phyloP scores from a whole-genome alignment of 495 filamentous ascomycete species.

The Trichocladium uniseriatum region DNA sequence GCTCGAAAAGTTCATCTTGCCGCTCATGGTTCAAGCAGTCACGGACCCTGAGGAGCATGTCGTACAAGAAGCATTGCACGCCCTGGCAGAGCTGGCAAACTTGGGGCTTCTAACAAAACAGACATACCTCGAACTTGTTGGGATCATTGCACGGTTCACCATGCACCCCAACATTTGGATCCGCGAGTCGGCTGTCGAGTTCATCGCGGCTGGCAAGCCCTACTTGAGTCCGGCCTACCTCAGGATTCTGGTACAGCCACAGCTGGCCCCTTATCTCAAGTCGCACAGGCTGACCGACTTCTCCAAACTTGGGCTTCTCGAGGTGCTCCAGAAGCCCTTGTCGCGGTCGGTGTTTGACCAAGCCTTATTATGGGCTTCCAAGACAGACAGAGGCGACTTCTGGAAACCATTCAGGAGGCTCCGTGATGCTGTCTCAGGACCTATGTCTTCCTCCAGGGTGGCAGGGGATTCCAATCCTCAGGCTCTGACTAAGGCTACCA shows the following conservation, averaged over 20 bases:
- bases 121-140: conserved; percentile 78
- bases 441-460: conserved; percentile 29
- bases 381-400: conserved; percentile 68
- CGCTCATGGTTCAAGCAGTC: conserved; percentile 92
- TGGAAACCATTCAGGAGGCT: conserved; percentile 68
- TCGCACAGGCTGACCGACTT: conserved; percentile 49
- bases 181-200: conserved; percentile 73
- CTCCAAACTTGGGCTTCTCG: conserved; percentile 65
- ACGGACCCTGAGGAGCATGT: conserved; percentile 95
- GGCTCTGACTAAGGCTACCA: conserved; percentile 41
- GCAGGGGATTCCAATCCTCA: conserved; percentile 25
- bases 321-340: conserved; percentile 76
- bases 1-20: conserved; percentile 91
- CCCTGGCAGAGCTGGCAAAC: conserved; percentile 80
- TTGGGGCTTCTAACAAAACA: conserved; percentile 78
- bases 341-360: conserved; percentile 72
- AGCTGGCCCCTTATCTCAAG: conserved; percentile 77
- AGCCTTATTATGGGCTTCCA: conserved; percentile 76
- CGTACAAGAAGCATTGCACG: conserved; percentile 79
- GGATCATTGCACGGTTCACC: conserved; percentile 70
- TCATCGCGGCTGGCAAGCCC: conserved; percentile 65
- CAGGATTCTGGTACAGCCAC: conserved; percentile 69
- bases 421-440: conserved; percentile 55
- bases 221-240: conserved; percentile 76
- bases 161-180: conserved; percentile 96